A percentile compares a stretch with the other conserved stretches of the same genome.
Evolutionary conservation across 371 early-diverging fungal genomes (phyloP).

Genomic region (Mucor lusitanicus): DNA sequence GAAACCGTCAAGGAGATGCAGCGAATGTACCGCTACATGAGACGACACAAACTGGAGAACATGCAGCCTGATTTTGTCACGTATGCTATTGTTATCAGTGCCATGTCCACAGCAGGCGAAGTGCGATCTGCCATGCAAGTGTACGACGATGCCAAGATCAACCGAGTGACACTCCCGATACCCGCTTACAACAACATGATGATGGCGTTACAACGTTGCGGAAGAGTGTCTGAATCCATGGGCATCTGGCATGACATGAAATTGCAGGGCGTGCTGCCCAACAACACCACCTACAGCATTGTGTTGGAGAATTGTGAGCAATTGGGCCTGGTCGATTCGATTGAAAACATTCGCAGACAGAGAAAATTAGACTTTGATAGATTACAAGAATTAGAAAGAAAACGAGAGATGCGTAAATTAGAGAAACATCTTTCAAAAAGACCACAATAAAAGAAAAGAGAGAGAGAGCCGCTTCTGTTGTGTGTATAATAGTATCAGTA

Average conservation of each 20-base stretch:
- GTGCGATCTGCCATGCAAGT: slow-evolving; percentile 36
- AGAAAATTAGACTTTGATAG: slow-evolving; percentile 34
- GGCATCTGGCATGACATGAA: slow-evolving; percentile 53
- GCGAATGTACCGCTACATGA: slow-evolving; percentile 31
- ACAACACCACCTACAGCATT: slow-evolving; percentile 33
- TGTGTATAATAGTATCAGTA: no score
- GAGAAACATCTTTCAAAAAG: background rate
- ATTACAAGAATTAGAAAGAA: slow-evolving; percentile 11
- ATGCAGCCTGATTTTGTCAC: slow-evolving; percentile 41
- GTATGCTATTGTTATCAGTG: slow-evolving; percentile 42
- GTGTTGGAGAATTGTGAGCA: slow-evolving; percentile 44
- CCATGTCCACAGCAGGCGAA: slow-evolving; percentile 23
- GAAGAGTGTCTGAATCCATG: slow-evolving; percentile 39
- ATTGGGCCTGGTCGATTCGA: slow-evolving; percentile 33
- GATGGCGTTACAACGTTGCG: slow-evolving; percentile 21
- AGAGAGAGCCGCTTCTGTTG: no score
- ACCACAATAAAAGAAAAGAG: background rate
- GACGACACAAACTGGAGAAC: slow-evolving; percentile 3
- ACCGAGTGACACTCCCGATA: slow-evolving; percentile 16
- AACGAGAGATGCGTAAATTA: slow-evolving; percentile 4
- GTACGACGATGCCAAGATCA: slow-evolving; percentile 35
- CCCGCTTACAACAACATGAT: slow-evolving; percentile 37
- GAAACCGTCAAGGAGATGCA: slow-evolving; percentile 22
- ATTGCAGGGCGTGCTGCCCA: slow-evolving; percentile 23
- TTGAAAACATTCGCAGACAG: slow-evolving; percentile 33